Conservation (phyloP, 306 rosid species). For the Cicer bijugum region DNA sequence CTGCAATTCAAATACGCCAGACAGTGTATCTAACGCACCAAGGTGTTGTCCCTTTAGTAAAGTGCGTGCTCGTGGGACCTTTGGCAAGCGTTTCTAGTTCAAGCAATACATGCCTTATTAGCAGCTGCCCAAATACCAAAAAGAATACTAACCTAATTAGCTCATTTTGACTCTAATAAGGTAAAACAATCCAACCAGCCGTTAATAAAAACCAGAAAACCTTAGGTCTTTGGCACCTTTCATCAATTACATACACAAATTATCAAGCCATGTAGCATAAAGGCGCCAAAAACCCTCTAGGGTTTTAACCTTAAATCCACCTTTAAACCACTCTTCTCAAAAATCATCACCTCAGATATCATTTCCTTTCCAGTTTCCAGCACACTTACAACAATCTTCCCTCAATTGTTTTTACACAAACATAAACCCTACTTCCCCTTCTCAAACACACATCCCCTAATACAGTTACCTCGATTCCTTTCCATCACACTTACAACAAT, state of each 20-base stretch:
- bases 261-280: neutral
- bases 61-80: neutral
- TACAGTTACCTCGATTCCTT: neutral
- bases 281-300: conserved; percentile 2
- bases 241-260: neutral
- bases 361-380: neutral
- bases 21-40: neutral
- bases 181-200: neutral
- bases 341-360: neutral
- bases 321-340: conserved; percentile 6
- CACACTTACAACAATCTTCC: conserved; percentile 6
- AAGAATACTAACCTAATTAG: neutral
- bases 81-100: conserved; percentile 6
- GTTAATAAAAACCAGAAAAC: neutral
- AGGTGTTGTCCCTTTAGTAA: neutral
- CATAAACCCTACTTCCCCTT: neutral
- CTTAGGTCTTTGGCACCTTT: conserved; percentile 1
- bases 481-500: conserved; percentile 24
- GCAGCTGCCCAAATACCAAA: conserved; percentile 14
- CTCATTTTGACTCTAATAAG: neutral
- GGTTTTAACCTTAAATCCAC: neutral
- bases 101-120: neutral
- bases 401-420: neutral
- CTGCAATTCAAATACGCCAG: neutral
- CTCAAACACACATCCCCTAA: conserved; percentile 1